Evolutionary conservation across 2,329 filamentous ascomycete genomes (phyloP).

Genomic region (Dactylellina cionopaga): DNA sequence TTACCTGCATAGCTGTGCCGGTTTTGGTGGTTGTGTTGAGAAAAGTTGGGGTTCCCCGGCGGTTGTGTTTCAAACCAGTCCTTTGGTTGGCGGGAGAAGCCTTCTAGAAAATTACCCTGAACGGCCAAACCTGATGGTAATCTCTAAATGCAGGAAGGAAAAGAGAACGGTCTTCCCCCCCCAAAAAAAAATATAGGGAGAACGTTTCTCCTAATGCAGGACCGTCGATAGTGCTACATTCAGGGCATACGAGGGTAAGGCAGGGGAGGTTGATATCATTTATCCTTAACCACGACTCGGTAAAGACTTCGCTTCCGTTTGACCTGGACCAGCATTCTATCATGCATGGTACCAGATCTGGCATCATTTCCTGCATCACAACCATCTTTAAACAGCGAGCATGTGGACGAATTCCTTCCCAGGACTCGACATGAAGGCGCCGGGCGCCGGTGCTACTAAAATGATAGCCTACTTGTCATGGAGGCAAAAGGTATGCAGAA

Average conservation of each 20-base stretch:
- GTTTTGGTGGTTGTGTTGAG: slow-evolving; percentile 42
- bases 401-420: no score
- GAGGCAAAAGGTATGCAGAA: neutral
- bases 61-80: slow-evolving; percentile 34
- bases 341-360: no score
- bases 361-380: no score
- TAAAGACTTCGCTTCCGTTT: slow-evolving; percentile 12
- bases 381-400: no score
- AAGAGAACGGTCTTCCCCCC: no score
- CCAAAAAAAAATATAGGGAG: no score
- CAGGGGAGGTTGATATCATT: neutral
- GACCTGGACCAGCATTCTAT: neutral
- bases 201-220: slow-evolving; percentile 28
- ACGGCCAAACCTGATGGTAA: neutral
- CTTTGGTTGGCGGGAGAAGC: slow-evolving; percentile 44
- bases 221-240: neutral
- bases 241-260: neutral
- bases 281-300: neutral
- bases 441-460: no score
- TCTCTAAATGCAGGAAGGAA: neutral
- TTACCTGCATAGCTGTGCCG: slow-evolving; percentile 15
- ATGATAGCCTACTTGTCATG: no score
- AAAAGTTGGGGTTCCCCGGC: slow-evolving; percentile 24
- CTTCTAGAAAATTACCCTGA: slow-evolving; percentile 36
- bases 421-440: no score